Percentiles rank a stretch among this genome's conserved stretches.
These are phyloP conservation scores for Xylaria grammica DNA, from an alignment of 495 filamentous ascomycete species.

Conservation along the genomic window DNA sequence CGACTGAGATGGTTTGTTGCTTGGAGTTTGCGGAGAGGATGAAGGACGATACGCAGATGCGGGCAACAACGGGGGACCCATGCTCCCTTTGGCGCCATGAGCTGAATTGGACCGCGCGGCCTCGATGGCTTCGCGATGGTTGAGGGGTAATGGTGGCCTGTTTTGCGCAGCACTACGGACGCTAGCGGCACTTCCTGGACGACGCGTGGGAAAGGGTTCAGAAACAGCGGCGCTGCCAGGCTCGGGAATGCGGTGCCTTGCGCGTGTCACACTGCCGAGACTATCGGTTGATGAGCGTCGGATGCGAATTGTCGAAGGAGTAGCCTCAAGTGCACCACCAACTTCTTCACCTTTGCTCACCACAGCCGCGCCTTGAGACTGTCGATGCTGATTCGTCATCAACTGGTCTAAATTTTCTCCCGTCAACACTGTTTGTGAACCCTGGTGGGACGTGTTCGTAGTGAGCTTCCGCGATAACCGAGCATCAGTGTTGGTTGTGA, in stretches of 20 bases:
- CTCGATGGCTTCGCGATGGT: slow-evolving; percentile 83
- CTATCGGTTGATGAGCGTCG: slow-evolving; percentile 45
- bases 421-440: slow-evolving; percentile 76
- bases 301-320: slow-evolving; percentile 41
- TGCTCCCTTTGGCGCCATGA: slow-evolving; percentile 56
- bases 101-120: slow-evolving; percentile 66
- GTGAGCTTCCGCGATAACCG: slow-evolving; percentile 41
- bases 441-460: slow-evolving; percentile 63
- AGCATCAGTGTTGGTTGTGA: slow-evolving; percentile 44
- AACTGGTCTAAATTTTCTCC: slow-evolving; percentile 73
- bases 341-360: slow-evolving; percentile 28
- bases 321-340: slow-evolving; percentile 23
- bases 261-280: slow-evolving; percentile 42
- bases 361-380: slow-evolving; percentile 18
- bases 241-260: slow-evolving; percentile 41
- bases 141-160: slow-evolving; percentile 75
- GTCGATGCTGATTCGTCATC: slow-evolving; percentile 45
- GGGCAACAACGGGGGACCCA: slow-evolving; percentile 86
- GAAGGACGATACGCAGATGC: slow-evolving; percentile 73
- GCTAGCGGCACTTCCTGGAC: slow-evolving; percentile 76
- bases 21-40: slow-evolving; percentile 75
- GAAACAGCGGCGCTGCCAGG: slow-evolving; percentile 22
- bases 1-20: slow-evolving; percentile 43
- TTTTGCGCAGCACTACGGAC: slow-evolving; percentile 41
- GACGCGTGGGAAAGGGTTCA: slow-evolving; percentile 38